Evolutionary conservation across 1,139 yeast genomes (phyloP).

Genomic region (Magnusiomyces suaveolens): DNA sequence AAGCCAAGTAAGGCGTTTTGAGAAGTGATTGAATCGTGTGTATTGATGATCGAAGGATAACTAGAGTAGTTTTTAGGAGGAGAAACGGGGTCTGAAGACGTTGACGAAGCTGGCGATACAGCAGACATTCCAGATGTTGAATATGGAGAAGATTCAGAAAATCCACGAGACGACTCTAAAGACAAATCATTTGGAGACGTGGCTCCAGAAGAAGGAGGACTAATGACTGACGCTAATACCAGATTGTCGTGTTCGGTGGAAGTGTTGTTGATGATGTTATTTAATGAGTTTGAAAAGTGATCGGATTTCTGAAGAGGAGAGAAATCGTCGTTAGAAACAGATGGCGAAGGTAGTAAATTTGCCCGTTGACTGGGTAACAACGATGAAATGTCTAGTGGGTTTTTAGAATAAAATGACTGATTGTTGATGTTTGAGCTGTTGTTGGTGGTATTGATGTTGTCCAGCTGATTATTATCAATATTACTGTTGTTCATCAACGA

Average conservation of each 20-base stretch:
- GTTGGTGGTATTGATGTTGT: too few relatives aligned
- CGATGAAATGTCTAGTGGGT: neutral
- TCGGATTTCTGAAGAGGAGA: neutral
- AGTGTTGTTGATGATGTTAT: neutral
- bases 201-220: conserved; percentile 13
- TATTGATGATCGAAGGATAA: conserved; percentile 8
- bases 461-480: too few relatives aligned
- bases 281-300: neutral
- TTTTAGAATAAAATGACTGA: neutral
- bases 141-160: conserved; percentile 6
- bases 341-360: neutral
- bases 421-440: too few relatives aligned
- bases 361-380: neutral
- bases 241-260: neutral
- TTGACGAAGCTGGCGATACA: conserved; percentile 16
- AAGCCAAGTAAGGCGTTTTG: neutral
- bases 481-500: too few relatives aligned
- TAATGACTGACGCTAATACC: neutral
- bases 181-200: conserved; percentile 8
- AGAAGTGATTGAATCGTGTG: conserved; percentile 12
- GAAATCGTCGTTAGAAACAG: neutral
- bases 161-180: neutral
- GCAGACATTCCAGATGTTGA: conserved; percentile 16
- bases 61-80: conserved; percentile 7
- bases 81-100: conserved; percentile 14